Conservation (phyloP, 768 basidiomycete genomes). For the Lentinula sp. region DNA sequence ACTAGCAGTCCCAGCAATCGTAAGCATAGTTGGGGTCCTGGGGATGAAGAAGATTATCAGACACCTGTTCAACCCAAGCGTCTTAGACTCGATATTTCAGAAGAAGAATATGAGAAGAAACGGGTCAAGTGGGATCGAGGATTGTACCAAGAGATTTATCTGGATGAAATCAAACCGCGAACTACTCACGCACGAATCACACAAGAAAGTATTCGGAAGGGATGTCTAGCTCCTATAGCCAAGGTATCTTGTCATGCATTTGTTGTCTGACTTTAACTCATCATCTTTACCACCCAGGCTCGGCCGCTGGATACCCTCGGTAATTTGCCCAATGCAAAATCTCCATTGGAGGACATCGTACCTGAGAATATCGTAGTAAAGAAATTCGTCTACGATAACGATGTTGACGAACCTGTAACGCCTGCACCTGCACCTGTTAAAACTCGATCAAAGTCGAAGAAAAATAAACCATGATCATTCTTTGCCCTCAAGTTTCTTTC, state of each 20-base stretch:
- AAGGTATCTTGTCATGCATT: constrained; percentile 41
- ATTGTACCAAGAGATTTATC: constrained; percentile 51
- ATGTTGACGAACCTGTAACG: constrained; percentile 31
- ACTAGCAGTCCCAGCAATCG: constrained; percentile 8
- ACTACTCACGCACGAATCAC: constrained; percentile 34
- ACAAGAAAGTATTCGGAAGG: constrained; percentile 39
- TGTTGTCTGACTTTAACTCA: not conserved
- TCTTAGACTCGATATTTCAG: constrained; percentile 28
- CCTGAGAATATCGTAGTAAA: constrained; percentile 67
- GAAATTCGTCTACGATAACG: constrained; percentile 78
- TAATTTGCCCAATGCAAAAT: constrained; percentile 55
- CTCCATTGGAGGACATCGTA: constrained; percentile 50
- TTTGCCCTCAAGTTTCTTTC: not conserved
- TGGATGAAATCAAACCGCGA: constrained; percentile 58
- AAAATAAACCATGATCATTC: constrained; percentile 28
- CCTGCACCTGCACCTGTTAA: constrained; percentile 22
- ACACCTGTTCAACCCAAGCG: constrained; percentile 53
- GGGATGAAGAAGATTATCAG: constrained; percentile 77
- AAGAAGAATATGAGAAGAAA: constrained; percentile 31
- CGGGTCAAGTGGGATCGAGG: constrained; percentile 78
- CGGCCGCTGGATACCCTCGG: constrained; percentile 65
- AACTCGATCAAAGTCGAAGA: constrained; percentile 55
- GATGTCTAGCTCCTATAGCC: constrained; percentile 62
- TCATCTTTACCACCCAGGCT: constrained; percentile 29
- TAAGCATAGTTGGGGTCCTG: constrained; percentile 59